Percentiles rank a stretch among this genome's conserved stretches.
Conservation (phyloP, 768 basidiomycete genomes). For the Amanita pallidorosea region DNA sequence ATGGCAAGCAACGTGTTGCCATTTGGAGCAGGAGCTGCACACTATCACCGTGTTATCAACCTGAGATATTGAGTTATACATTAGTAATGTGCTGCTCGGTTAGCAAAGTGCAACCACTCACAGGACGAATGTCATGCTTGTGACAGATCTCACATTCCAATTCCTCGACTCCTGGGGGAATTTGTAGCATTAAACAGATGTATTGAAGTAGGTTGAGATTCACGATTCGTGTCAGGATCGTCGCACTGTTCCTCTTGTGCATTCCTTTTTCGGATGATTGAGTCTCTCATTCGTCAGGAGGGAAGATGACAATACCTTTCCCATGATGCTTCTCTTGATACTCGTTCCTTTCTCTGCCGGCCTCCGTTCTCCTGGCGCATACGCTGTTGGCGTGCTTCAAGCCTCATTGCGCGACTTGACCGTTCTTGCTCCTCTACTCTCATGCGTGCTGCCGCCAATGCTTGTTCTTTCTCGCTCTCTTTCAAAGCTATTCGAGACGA, state of each 20-base stretch:
- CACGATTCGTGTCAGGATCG: neutral
- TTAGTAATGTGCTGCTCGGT: neutral
- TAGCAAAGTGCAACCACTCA: constrained; percentile 22
- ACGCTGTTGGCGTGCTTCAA: constrained; percentile 43
- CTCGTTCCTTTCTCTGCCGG: constrained; percentile 36
- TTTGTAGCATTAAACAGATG: neutral
- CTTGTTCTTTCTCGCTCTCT: constrained; percentile 73
- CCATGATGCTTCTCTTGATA: constrained; percentile 33
- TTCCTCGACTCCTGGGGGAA: constrained; percentile 54
- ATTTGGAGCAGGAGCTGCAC: constrained; percentile 71
- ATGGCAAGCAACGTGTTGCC: constrained; percentile 88
- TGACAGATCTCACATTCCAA: constrained; percentile 83
- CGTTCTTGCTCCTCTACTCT: constrained; percentile 62
- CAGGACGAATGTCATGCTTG: constrained; percentile 61
- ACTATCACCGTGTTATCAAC: constrained; percentile 74
- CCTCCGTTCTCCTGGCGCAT: constrained; percentile 51
- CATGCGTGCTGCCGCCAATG: constrained; percentile 44
- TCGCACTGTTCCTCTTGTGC: neutral
- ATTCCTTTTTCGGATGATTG: neutral
- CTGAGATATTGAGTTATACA: constrained; percentile 25
- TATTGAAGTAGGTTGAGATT: neutral
- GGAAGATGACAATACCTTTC: constrained; percentile 11
- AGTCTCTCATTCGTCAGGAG: neutral
- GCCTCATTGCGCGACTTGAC: constrained; percentile 47
- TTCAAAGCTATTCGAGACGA: constrained; percentile 80